Conservation (phyloP, 495 filamentous ascomycete species). For the Aspergillus asperescens region DNA sequence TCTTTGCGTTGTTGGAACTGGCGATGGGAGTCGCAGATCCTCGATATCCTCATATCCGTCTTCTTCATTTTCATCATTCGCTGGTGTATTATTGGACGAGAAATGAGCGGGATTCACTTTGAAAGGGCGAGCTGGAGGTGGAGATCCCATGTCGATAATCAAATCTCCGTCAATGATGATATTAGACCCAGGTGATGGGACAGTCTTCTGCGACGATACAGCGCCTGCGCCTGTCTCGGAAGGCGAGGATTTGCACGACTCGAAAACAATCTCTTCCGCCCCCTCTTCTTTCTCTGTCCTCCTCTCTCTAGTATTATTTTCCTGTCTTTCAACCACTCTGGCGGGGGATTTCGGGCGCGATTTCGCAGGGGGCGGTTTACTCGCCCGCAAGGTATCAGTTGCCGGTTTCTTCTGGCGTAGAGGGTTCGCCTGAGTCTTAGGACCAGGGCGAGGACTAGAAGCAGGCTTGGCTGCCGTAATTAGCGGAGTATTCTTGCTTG, state of each 20-base stretch:
- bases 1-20: slow-evolving; percentile 12
- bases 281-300: slow-evolving; percentile 3
- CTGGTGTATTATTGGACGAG: slow-evolving; percentile 37
- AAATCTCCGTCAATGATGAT: slow-evolving; percentile 46
- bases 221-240: slow-evolving; percentile 33
- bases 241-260: slow-evolving; percentile 22
- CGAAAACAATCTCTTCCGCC: slow-evolving; percentile 19
- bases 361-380: slow-evolving; percentile 13
- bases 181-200: slow-evolving; percentile 38
- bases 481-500: slow-evolving; percentile 34
- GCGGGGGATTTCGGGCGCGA: slow-evolving; percentile 15
- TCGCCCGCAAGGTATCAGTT: slow-evolving; percentile 14
- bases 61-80: slow-evolving; percentile 28
- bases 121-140: slow-evolving; percentile 34
- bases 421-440: slow-evolving; percentile 34
- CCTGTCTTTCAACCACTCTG: slow-evolving; percentile 1
- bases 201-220: slow-evolving; percentile 29
- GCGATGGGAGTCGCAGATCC: slow-evolving; percentile 38
- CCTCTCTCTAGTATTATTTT: not conserved
- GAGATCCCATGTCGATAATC: slow-evolving; percentile 50
- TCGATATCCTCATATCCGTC: slow-evolving; percentile 40
- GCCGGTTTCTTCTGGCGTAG: slow-evolving; percentile 32
- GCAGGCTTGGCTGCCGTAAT: slow-evolving; percentile 27
- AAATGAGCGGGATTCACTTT: slow-evolving; percentile 41
- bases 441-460: slow-evolving; percentile 26